Base-by-base conservation (phyloP, 2,329 filamentous ascomycete genomes). In the Alternaria sp. region DNA sequence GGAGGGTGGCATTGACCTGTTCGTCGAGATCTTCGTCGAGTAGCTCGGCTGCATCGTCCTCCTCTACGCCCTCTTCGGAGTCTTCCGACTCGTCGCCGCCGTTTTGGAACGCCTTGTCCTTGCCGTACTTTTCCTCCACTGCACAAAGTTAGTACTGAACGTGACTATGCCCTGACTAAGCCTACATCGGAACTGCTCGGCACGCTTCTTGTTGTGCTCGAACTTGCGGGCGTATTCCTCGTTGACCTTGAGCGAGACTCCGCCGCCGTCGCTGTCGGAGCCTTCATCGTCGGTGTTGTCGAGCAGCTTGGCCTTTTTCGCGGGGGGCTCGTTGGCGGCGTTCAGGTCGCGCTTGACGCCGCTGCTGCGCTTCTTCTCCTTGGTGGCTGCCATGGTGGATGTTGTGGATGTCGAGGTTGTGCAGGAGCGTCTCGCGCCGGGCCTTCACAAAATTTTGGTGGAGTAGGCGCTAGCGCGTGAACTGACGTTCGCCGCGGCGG, bases 161-260 rank as follows among this genome's bases (percentile, higher is more conserved):
- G 14, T 21, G 14, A 9, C 44, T 18, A 12, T 3, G 18, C 4
- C 30, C 7, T 4, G 9, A 20, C 14, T 12, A 14, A 21, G 81
- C 88, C 73, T 75, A 92, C 90, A 80, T 75, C 87, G 86, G 15
- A 94, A 90, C 67, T 89, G 84, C 79, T 99, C 96, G 77, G 97
- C 94, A 61, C 95, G 88, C 83, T 97, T 97, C 84, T 98, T 97
- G 83, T 99, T 99, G 82, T 98, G 87, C 80, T 99, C 96, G 73
- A 97, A 98, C 44, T 93, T 87, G 71, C 88, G 89, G 46, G 96
- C 96, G 79, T 90, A 99, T 56, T 96, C 93, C 78, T 94, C 86
- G 80, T 99, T 98, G 81, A 99, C 90, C 78, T 92, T 94, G 78
- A 98, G 72, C 50, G 72, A 68, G 9, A 71, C 72, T 30, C 67